Evolutionary conservation across 805 yeast genomes (phyloP).

Genomic region (Sungouiozyma ichnusensis): DNA sequence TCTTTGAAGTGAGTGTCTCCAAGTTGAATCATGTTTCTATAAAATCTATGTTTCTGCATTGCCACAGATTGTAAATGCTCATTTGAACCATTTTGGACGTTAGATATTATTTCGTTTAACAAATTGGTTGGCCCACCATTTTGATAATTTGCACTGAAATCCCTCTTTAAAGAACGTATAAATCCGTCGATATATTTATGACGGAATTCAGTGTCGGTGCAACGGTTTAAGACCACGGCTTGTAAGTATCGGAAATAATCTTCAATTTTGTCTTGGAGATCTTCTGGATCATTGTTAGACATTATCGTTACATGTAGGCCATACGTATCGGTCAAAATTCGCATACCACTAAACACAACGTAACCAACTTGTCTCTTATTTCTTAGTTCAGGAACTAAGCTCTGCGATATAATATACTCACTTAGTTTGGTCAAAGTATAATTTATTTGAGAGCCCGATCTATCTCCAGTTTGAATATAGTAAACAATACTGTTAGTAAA

Average conservation of each 20-base stretch:
- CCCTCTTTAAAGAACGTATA: constrained; percentile 16
- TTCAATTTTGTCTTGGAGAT: constrained; percentile 38
- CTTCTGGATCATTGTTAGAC: constrained; percentile 38
- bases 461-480: constrained; percentile 47
- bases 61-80: constrained; percentile 13
- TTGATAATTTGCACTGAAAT: constrained; percentile 5
- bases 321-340: constrained; percentile 39
- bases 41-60: constrained; percentile 35
- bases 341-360: constrained; percentile 45
- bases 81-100: constrained; percentile 28
- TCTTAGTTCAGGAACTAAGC: constrained; percentile 40
- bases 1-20: constrained; percentile 34
- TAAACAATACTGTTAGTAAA: constrained; percentile 42
- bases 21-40: constrained; percentile 41
- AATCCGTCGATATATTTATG: constrained; percentile 31
- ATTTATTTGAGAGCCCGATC: constrained; percentile 26
- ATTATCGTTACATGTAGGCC: constrained; percentile 52
- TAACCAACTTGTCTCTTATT: constrained; percentile 53
- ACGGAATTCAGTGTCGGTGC: constrained; percentile 31
- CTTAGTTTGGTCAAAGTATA: constrained; percentile 37
- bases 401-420: constrained; percentile 36
- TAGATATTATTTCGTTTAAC: constrained; percentile 27
- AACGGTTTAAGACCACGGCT: constrained; percentile 12
- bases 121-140: constrained; percentile 30
- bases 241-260: constrained; percentile 38